Evolutionary conservation across 768 basidiomycete genomes (phyloP), one percentile per base, ranked within the genome.

Genomic region (Sarcomyxa edulis): DNA sequence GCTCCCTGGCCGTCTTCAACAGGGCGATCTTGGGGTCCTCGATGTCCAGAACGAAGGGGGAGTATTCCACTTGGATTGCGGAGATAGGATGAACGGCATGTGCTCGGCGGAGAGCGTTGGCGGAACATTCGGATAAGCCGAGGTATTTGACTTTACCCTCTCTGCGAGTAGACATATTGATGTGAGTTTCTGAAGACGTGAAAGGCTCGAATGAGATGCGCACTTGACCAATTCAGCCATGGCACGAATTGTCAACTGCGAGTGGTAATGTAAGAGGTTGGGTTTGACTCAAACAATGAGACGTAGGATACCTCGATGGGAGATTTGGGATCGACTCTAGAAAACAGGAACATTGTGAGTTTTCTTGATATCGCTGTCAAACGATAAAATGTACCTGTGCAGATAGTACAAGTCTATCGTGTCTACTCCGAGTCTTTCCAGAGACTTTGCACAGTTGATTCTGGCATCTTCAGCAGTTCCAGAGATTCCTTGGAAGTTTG

Each of bases 41-140:
- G 32, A 73, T 63, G 35, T 69, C 64, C 18, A 73, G 60, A 7
- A 57, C 58, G 45, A 71, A 66, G 0, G 68, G 64, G 1, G 64
- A 66, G 41, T 62, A 72, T 47, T 76, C 72, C 20, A 74, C 58
- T 42, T 74, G 64, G 6, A 69, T 41, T 2, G 68, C 68, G 8
- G 68, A 44, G 42, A 72, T 64, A 6, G 67, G 68, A 37, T 69
- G 66, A 5, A 72, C 63, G 4, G 66, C 65, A 42, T 65, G 59
- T 2, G 74, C 75, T 7, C 76, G 67, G 25, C 71, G 68, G 20
- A 77, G 52, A 7, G 69, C 66, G 2, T 47, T 44, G 2, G 64
- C 62, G 6, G 63, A 68, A 39, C 59, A 61, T 43, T 78, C 76
- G 5, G 71, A 77, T 12, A 78, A 54, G 2, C 76, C 74, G 19